Conservation (phyloP, 2,329 filamentous ascomycete species). For the Trichophyton verrucosum region DNA sequence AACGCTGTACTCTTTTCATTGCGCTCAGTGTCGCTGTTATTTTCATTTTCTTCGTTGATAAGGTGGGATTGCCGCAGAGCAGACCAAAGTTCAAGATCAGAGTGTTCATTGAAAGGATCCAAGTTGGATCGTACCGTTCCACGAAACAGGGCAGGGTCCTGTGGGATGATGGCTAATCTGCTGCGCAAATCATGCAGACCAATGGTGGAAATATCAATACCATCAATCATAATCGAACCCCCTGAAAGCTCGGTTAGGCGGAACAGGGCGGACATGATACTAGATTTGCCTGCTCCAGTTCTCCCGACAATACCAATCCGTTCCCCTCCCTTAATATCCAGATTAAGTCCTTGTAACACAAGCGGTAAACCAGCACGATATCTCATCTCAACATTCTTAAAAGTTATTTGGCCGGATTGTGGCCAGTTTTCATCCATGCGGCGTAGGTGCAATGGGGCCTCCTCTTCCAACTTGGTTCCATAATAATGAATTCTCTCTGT, state of each 20-base stretch:
- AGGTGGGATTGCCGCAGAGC: conserved; percentile 35
- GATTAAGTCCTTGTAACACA: conserved; percentile 54
- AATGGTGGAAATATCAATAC: conserved; percentile 31
- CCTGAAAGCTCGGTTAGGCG: conserved; percentile 31
- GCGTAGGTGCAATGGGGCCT: conserved; percentile 65
- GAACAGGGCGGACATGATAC: conserved; percentile 36
- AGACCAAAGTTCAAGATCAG: conserved; percentile 36
- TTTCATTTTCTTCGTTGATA: conserved; percentile 36
- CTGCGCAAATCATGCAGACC: conserved; percentile 33
- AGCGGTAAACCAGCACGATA: conserved; percentile 61
- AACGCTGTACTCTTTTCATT: neutral
- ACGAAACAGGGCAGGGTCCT: conserved; percentile 35
- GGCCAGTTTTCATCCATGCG: conserved; percentile 70
- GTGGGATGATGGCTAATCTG: conserved; percentile 34
- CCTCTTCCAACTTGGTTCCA: conserved; percentile 72
- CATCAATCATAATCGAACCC: conserved; percentile 33
- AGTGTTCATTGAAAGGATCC: conserved; percentile 35
- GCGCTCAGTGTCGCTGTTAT: conserved; percentile 33
- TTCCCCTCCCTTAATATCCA: conserved; percentile 34
- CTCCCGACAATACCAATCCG: conserved; percentile 38
- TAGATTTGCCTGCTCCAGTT: conserved; percentile 36
- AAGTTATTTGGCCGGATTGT: conserved; percentile 67
- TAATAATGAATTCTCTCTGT: conserved; percentile 89
- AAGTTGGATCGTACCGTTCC: conserved; percentile 35
- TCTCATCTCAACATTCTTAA: conserved; percentile 65